Evolutionary conservation across 108 stramenopile genomes (phyloP), one percentile per base, ranked within the genome.

Genomic region (Nitzschia putrida): DNA sequence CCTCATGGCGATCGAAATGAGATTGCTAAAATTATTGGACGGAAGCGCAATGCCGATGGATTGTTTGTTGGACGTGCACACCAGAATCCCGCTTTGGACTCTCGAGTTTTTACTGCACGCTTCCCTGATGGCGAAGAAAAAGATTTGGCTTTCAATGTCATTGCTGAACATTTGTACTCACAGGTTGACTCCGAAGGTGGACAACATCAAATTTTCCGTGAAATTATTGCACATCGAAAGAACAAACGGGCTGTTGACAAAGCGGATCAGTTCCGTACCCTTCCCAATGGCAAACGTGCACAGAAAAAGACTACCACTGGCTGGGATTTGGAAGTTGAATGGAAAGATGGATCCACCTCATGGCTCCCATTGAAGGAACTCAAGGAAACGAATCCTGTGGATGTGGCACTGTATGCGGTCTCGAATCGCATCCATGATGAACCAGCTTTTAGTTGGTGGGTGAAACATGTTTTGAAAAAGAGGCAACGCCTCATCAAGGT

Each of bases 401-500:
- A 81, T 37, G 20, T 77, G 16, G 80, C 80, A 16, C 66, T 73
- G 29, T 77, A 81, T 51, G 75, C 76, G 21, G 66, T 57, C n/a
- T 61, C 64, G 0, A 26, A 69, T 0, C 14, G 34, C 0, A 57
- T 85, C 12, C 24, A 22, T 21, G 41, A 72, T 18, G 78, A 81
- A 43, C 74, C 78, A 12, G 84, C 78, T 8, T 84, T 84, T 29
- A 29, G 16, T 0, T 85, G 84, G 84, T 85, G 84, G 84, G 77
- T 76, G 14, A 63, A 39, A 7, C 24, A 72, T 18, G 34, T 53
- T 0, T 22, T 81, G 7, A 53, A 47, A 7, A 24, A 73, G 13
- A 53, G 72, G 37, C 43, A 79, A 47, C 13, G 42, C 7, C 74
- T 81, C 9, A 53, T 78, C 9, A 3, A 23, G 18, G 43, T 23